phyloP scores from a whole-genome alignment of 305 asterid species.

The Lippia alba region DNA sequence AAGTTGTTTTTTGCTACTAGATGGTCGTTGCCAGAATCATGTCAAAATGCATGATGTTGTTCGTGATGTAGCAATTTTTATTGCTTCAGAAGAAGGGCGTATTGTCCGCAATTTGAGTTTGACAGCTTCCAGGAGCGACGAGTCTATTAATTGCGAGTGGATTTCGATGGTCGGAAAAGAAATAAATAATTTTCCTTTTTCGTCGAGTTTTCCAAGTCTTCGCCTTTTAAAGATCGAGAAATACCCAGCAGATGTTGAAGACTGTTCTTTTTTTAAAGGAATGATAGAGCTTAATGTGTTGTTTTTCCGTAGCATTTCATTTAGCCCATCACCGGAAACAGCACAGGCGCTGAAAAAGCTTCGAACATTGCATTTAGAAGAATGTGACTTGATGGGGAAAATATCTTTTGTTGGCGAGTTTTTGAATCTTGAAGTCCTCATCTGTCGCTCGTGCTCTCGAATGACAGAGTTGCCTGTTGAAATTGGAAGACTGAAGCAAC shows the following conservation, averaged over 20 bases:
- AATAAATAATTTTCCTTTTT: constrained; percentile 3
- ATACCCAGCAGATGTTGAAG: not conserved
- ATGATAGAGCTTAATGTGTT: constrained; percentile 37
- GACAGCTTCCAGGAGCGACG: constrained; percentile 16
- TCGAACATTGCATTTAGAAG: constrained; percentile 21
- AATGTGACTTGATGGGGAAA: not conserved
- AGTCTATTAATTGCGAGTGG: constrained; percentile 13
- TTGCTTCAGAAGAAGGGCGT: constrained; percentile 9
- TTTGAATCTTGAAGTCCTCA: constrained; percentile 32
- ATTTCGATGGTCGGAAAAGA: constrained; percentile 29
- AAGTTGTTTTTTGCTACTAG: constrained; percentile 29
- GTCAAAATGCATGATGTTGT: constrained; percentile 49
- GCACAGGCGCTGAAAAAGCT: constrained; percentile 19
- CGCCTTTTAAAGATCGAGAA: constrained; percentile 21
- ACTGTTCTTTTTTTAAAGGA: constrained; percentile 20
- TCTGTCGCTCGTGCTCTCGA: not conserved
- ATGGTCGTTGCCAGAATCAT: not conserved
- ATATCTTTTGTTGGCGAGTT: constrained; percentile 32
- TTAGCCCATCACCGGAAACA: constrained; percentile 25
- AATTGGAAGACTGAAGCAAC: not conserved
- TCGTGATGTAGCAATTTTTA: constrained; percentile 31
- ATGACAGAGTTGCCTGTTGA: not conserved
- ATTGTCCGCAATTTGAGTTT: not conserved
- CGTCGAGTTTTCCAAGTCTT: constrained; percentile 28
- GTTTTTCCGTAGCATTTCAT: not conserved